These are phyloP conservation scores for Leccinum solheimii DNA, from an alignment of 1,284 basidiomycete species.

Conservation along the genomic window DNA sequence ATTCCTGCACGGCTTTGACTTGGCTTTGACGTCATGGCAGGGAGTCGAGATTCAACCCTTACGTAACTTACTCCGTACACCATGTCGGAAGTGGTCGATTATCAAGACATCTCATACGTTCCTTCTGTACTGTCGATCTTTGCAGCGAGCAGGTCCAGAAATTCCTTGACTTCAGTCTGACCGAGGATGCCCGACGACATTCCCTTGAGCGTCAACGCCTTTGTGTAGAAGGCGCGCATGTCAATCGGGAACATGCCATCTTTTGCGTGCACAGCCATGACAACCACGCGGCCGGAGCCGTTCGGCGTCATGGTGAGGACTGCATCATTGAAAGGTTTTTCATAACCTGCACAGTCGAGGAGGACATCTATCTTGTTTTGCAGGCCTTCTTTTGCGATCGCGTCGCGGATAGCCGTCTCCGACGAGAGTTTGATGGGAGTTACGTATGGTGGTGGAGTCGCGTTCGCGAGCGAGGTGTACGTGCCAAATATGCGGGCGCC, in stretches of 20 bases:
- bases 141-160: conserved; percentile 30
- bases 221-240: conserved; percentile 36
- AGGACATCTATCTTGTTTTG: conserved; percentile 36
- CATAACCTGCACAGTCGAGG: conserved; percentile 37
- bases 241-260: conserved; percentile 35
- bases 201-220: conserved; percentile 33
- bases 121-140: conserved; percentile 32
- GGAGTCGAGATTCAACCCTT: background rate
- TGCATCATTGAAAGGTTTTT: conserved; percentile 36
- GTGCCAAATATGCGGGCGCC: conserved; percentile 37
- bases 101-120: conserved; percentile 47
- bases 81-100: conserved; percentile 10
- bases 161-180: conserved; percentile 28
- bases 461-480: conserved; percentile 33
- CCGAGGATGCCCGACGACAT: conserved; percentile 32
- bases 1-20: background rate
- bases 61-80: background rate
- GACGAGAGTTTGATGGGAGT: conserved; percentile 36
- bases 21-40: conserved; percentile 29
- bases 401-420: conserved; percentile 31
- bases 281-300: conserved; percentile 35
- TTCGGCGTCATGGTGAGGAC: conserved; percentile 34
- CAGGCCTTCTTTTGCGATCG: conserved; percentile 29
- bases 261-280: conserved; percentile 37
- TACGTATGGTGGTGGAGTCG: conserved; percentile 25